phyloP scores from a whole-genome alignment of 371 early-diverging fungal species.

The Apophysomyces trapeziformis region DNA sequence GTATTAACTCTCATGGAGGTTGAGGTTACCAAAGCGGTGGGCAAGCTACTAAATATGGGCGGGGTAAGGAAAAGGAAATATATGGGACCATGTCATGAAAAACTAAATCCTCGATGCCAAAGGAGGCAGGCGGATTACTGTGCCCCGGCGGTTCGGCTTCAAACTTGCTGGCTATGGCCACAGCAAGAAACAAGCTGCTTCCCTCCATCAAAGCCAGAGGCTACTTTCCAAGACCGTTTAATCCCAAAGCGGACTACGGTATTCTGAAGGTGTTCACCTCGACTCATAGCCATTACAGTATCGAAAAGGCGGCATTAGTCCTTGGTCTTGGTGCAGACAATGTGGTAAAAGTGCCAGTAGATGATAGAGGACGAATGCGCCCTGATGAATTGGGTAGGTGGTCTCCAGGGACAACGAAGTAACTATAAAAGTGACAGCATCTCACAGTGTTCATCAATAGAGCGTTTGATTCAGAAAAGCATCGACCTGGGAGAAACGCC shows the following conservation, averaged over 20 bases:
- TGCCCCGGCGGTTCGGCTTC: slow-evolving; percentile 85
- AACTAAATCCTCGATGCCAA: slow-evolving; percentile 5
- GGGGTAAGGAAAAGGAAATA: slow-evolving; percentile 31
- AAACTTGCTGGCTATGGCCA: slow-evolving; percentile 81
- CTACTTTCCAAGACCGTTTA: slow-evolving; percentile 53
- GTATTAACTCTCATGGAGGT: slow-evolving; percentile 78
- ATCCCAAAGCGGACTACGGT: slow-evolving; percentile 45
- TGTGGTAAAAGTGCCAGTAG: slow-evolving; percentile 72
- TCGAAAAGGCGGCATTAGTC: slow-evolving; percentile 76
- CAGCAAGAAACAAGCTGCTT: slow-evolving; percentile 73
- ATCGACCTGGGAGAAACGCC: slow-evolving; percentile 58
- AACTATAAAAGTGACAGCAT: too few relatives aligned
- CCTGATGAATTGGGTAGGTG: slow-evolving; percentile 58
- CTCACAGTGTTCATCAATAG: slow-evolving; percentile 22
- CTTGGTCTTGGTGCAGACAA: slow-evolving; percentile 78
- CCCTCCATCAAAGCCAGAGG: slow-evolving; percentile 65
- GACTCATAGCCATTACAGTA: slow-evolving; percentile 77
- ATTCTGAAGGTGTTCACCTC: slow-evolving; percentile 77
- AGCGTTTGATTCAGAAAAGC: slow-evolving; percentile 50
- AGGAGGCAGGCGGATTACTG: slow-evolving; percentile 69
- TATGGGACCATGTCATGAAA: neutral
- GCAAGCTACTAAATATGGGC: slow-evolving; percentile 61
- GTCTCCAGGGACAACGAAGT: neutral
- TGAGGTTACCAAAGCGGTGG: slow-evolving; percentile 61
- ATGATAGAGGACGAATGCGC: slow-evolving; percentile 69